Conservation (phyloP, 768 basidiomycete genomes). For the Trametes elegans region DNA sequence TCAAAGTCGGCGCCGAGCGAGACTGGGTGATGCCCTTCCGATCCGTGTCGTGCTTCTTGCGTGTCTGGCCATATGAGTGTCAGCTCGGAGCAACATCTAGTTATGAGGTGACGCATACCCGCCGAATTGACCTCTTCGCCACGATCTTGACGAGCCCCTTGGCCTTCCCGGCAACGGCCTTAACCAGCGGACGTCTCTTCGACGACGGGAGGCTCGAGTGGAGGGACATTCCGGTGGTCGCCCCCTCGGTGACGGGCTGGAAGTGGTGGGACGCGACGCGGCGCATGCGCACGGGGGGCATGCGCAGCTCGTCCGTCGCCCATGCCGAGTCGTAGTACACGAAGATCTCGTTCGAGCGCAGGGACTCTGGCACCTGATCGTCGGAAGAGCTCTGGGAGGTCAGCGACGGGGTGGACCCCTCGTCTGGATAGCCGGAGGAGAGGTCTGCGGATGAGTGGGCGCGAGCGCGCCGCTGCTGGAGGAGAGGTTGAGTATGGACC, state of each 20-base stretch:
- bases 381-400: neutral
- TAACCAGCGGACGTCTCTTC: neutral
- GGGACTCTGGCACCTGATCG: no score
- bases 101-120: neutral
- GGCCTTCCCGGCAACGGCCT: conserved; percentile 6
- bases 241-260: neutral
- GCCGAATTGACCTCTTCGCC: neutral
- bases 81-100: neutral
- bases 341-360: neutral
- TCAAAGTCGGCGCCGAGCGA: neutral
- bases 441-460: no score
- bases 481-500: no score
- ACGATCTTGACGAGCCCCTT: conserved; percentile 12
- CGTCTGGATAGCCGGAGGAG: no score
- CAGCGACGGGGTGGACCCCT: neutral
- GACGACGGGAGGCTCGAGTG: no score
- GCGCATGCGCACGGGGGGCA: neutral
- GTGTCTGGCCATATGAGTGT: neutral
- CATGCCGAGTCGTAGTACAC: conserved; percentile 1
- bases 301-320: neutral
- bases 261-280: neutral
- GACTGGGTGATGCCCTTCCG: no score
- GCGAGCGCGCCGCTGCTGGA: neutral
- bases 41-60: neutral
- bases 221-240: no score